Base-by-base conservation (phyloP, 202 grass and related monocot species). In the Schoenoplectus tabernaemontani region DNA sequence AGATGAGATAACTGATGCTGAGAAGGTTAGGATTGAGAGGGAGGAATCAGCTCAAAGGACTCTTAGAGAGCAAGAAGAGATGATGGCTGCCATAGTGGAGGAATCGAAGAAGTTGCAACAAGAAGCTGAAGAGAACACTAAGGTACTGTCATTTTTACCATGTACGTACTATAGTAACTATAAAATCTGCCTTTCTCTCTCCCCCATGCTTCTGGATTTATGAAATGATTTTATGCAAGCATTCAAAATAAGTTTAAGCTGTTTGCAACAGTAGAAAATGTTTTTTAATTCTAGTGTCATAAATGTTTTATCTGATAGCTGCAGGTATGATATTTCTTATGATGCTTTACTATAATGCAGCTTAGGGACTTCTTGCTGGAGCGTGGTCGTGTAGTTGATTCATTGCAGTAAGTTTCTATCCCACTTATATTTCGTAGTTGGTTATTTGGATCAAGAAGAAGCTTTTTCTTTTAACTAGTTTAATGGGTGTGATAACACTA, bases 301-400 rank as follows among this genome's bases (percentile, higher is more conserved):
- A 44, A 22, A 67, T 67, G 64, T 41, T 67, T 4, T 64, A 37
- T 64, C 65, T 69, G 3, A 15, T 44, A 24, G n/a, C 67, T 72
- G 17, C 20, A 17, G 23, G n/a, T 63, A 62, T 53, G 9, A 32
- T 78, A 42, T 64, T 37, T 36, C 56, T 64, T 20, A 39, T 64
- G 8, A 46, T 50, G 39, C 84, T 30, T 57, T 76, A 26, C 56
- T 56, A 75, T 77, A 32, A 51, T 51, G 44, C 89, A 97, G 95
- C 58, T 97, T 80, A 97, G 91, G 86, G 83, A 90, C 17, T 97
- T 94, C 69, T 86, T 94, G 77, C 82, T 94, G 90, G 87, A 97
- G 46, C 74, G 84, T 30, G 91, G 95, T 38, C 81, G 48, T 58
- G 83, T 92, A 24, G 91, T 97, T 78, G 91, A 97, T 87, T 80